Conservation (phyloP, 495 filamentous ascomycete genomes). For the Daldinia bambusicola region DNA sequence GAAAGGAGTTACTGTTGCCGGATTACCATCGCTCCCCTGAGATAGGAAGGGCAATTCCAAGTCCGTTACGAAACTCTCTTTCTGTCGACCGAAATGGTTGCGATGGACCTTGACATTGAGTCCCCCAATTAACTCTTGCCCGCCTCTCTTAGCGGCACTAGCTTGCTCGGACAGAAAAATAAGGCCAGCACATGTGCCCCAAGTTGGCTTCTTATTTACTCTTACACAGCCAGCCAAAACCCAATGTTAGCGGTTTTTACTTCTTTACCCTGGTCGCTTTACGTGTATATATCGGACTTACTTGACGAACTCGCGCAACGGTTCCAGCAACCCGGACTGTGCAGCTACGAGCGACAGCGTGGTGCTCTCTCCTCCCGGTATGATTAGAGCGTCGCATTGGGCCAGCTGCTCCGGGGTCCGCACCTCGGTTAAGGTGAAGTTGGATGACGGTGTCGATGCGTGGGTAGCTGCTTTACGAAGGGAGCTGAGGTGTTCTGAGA, state of each 20-base stretch:
- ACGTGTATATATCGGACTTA: conserved; percentile 53
- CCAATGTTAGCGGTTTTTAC: conserved; percentile 26
- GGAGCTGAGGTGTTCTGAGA: conserved; percentile 85
- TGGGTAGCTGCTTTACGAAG: conserved; percentile 71
- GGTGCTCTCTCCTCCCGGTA: conserved; percentile 96
- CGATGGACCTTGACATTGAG: conserved; percentile 89
- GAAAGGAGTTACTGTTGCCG: conserved; percentile 62
- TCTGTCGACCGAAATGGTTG: conserved; percentile 96
- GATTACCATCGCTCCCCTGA: conserved; percentile 42
- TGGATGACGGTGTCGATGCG: conserved; percentile 35
- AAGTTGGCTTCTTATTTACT: conserved; percentile 81
- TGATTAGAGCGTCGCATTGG: conserved; percentile 81
- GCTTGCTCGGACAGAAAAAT: conserved; percentile 91
- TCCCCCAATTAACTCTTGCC: conserved; percentile 93
- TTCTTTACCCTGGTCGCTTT: background rate
- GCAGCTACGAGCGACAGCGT: conserved; percentile 90
- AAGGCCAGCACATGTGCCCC: conserved; percentile 96
- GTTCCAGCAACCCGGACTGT: conserved; percentile 81
- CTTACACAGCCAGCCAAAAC: conserved; percentile 36
- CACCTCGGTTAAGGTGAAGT: conserved; percentile 76
- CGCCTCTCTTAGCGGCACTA: conserved; percentile 86
- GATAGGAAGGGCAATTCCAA: conserved; percentile 78
- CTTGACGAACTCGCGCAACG: conserved; percentile 93
- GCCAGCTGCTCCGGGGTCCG: conserved; percentile 77
- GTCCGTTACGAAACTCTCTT: conserved; percentile 88